Evolutionary conservation across 1,284 basidiomycete species (phyloP), one percentile per base, ranked within the genome.

Genomic region (Xerocomus amazonicus): DNA sequence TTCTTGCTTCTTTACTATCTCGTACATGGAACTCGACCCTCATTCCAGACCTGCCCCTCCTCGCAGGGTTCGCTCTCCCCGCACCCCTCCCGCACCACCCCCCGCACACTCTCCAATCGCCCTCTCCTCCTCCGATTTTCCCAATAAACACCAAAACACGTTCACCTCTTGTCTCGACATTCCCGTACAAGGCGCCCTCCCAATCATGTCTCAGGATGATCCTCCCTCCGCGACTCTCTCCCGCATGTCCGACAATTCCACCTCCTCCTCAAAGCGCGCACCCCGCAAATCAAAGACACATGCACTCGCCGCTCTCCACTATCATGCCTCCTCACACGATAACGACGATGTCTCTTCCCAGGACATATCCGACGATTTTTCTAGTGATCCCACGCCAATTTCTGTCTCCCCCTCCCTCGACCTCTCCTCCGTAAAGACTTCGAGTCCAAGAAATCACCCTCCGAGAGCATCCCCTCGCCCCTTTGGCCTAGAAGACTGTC

Each of bases 401-500:
- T 70, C 80, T 16, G 79, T 84, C 43, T 70, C 80, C 23, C 72
- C 80, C 38, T 69, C 67, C 35, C 74, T 91, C 56, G 83, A 91
- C 71, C 70, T 90, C 61, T 75, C 76, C 7, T 74, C 81, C 8
- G 80, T 91, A 61, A 88, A 87, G 73, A 87, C 84, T 12, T 62
- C 74, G 23, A 78, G 75, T 53, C 78, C 77, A 31, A 73, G 76
- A 56, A 70, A 70, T 45, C 62, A 70, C 23, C 59, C 70, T 47
- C 59, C 70, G 55, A 69, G 68, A 48, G 63, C 72, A 10, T 68
- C 73, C 32, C 75, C 73, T 16, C 71, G 91, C 23, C 83, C 88
- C 14, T 98, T 98, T 70, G 92, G 82, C 6, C 77, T 99, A 44
- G 78, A 87, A 54, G 91, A 98, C 63, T 97, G 93, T 61, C 97